These are phyloP conservation scores for Paramecium primaurelia DNA, from an alignment of 73 alveolate species.

Conservation along the genomic window DNA sequence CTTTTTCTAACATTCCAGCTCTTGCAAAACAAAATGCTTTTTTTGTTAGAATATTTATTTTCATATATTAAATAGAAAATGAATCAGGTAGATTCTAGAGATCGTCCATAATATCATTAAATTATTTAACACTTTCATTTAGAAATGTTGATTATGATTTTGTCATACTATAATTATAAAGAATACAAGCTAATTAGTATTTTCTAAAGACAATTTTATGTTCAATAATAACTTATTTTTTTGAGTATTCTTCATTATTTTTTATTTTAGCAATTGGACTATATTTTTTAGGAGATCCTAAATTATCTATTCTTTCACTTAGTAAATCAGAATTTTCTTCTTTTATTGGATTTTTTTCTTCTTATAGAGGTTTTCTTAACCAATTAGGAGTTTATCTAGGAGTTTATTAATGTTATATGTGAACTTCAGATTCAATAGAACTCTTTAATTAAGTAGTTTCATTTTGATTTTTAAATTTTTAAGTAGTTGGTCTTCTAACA, in stretches of 20 bases:
- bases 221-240: neutral
- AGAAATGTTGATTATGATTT: slow-evolving; percentile 5
- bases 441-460: neutral
- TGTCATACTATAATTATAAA: neutral
- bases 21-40: slow-evolving; percentile 14
- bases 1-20: slow-evolving; percentile 21
- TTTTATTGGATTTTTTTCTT: neutral
- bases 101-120: slow-evolving; percentile 3
- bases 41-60: neutral
- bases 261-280: neutral
- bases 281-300: neutral
- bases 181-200: slow-evolving; percentile 13
- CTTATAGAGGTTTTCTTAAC: neutral
- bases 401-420: neutral
- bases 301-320: neutral
- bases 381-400: neutral
- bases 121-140: neutral
- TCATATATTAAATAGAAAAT: slow-evolving; percentile 13
- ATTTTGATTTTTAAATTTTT: neutral
- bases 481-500: neutral
- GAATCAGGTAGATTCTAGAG: neutral
- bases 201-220: slow-evolving; percentile 40
- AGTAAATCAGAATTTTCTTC: neutral
- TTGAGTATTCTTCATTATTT: neutral
- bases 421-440: neutral